Evolutionary conservation across 495 filamentous ascomycete genomes (phyloP), one percentile per base, ranked within the genome.

Genomic region (Chaetomidium leptoderma): DNA sequence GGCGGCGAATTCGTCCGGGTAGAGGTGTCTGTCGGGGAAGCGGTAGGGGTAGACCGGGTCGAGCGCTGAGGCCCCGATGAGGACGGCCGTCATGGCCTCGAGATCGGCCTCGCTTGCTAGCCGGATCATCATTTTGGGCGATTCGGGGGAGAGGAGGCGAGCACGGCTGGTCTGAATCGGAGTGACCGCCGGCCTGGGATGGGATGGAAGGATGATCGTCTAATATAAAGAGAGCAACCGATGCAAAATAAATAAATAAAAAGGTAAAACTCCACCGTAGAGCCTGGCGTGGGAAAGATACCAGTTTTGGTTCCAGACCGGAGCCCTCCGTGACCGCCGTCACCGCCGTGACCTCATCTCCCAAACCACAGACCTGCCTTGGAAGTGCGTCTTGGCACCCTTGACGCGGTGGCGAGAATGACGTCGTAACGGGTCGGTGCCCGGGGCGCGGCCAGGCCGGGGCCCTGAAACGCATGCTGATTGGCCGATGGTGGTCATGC

Each of bases 11-110:
- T 70, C 63, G 36, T 55, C 60, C 6, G 69, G 55, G 46, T 65
- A 64, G 16, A 59, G 50, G 42, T 64, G 43, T 37, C 66, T 58
- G 60, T 67, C 55, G 5, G 69, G 71, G 42, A 67, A 73, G 29
- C 71, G 63, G 46, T 73, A 71, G 37, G 66, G 62, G 57, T 70
- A 73, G 52, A 66, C 47, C 35, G 71, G 71, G 56, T 73, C 71
- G 19, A 63, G 58, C 8, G 66, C 63, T 13, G 68, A 66, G 24
- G 65, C 65, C 1, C 53, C 61, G 60, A 65, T 43, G 1, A 70
- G 61, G 26, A 66, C 62, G 47, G 49, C 52, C 7, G 65, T 63
- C 63, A 70, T 68, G 59, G 55, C 59, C 47, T 63, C 63, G 13
- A 70, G 62, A 53, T 70, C 68, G 56, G 61, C 32, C 33, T 32